Conservation (phyloP, 176 grass and related monocot genomes). For the Carex myosuroides region DNA sequence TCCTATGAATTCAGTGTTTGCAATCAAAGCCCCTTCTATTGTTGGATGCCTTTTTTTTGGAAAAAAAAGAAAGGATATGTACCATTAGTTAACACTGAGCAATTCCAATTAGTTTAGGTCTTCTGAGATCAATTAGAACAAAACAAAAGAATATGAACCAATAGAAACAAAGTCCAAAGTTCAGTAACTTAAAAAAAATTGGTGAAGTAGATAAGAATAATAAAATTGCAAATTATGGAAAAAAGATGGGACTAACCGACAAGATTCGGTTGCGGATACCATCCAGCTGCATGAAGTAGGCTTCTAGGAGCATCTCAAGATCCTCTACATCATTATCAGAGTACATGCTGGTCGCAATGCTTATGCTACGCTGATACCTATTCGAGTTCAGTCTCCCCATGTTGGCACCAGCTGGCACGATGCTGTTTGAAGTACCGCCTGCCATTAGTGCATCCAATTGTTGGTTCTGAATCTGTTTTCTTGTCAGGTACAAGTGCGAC, state of each 20-base stretch:
- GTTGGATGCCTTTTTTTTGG: not conserved
- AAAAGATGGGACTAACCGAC: conserved; percentile 52
- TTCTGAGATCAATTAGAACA: not conserved
- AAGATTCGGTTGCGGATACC: conserved; percentile 95
- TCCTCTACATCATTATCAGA: conserved; percentile 95
- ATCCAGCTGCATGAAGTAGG: conserved; percentile 99
- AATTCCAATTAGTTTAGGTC: not conserved
- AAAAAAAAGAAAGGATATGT: not conserved
- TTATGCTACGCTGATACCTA: conserved; percentile 47
- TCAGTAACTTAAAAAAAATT: not conserved
- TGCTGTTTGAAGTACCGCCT: conserved; percentile 75
- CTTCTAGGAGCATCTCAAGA: conserved; percentile 97
- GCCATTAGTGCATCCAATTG: conserved; percentile 75
- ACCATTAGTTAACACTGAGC: not conserved
- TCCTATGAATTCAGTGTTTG: not conserved
- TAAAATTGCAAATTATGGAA: not conserved
- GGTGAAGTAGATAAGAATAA: not conserved
- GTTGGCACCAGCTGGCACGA: conserved; percentile 41
- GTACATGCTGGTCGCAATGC: conserved; percentile 75
- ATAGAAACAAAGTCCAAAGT: not conserved
- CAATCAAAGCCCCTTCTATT: not conserved
- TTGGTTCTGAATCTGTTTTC: conserved; percentile 91
- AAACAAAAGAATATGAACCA: not conserved
- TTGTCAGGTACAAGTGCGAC: conserved; percentile 89
- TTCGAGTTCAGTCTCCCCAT: conserved; percentile 49